A percentile compares a stretch with the other conserved stretches of the same genome.
These are phyloP conservation scores for Astrothelium macrocarpum DNA, from an alignment of 495 filamentous ascomycete genomes.

Conservation along the genomic window DNA sequence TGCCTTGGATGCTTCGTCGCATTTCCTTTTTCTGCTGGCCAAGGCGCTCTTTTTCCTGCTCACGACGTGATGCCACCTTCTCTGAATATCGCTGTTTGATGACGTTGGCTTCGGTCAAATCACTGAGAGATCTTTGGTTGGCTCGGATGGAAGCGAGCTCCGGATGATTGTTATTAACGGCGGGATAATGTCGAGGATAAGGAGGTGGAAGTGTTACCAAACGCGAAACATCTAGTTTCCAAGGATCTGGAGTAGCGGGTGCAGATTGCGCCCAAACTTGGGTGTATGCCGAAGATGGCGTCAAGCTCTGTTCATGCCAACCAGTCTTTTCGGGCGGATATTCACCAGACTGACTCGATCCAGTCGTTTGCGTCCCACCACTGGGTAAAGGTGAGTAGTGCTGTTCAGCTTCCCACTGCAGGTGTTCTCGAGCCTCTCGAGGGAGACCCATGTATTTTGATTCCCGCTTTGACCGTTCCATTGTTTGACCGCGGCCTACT, in stretches of 20 bases:
- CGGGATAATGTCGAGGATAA: slow-evolving; percentile 86
- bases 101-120: slow-evolving; percentile 60
- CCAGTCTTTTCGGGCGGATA: slow-evolving; percentile 82
- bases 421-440: slow-evolving; percentile 55
- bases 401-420: slow-evolving; percentile 47
- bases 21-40: slow-evolving; percentile 43
- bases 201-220: slow-evolving; percentile 88
- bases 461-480: slow-evolving; percentile 74
- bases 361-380: slow-evolving; percentile 22
- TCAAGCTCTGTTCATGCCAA: slow-evolving; percentile 52
- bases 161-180: slow-evolving; percentile 91
- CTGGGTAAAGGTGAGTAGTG: slow-evolving; percentile 21
- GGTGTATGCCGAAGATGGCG: slow-evolving; percentile 23
- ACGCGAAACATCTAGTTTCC: slow-evolving; percentile 74
- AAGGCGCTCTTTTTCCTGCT: slow-evolving; percentile 38
- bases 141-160: slow-evolving; percentile 69
- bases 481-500: slow-evolving; percentile 40
- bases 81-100: slow-evolving; percentile 51
- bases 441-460: slow-evolving; percentile 93
- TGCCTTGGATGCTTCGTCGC: slow-evolving; percentile 56
- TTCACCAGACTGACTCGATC: slow-evolving; percentile 50
- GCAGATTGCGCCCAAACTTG: slow-evolving; percentile 27
- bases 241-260: slow-evolving; percentile 35
- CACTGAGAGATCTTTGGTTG: slow-evolving; percentile 63
- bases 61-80: slow-evolving; percentile 29